Evolutionary conservation across 768 basidiomycete species (phyloP).

Genomic region (Tylopilus intermedius): DNA sequence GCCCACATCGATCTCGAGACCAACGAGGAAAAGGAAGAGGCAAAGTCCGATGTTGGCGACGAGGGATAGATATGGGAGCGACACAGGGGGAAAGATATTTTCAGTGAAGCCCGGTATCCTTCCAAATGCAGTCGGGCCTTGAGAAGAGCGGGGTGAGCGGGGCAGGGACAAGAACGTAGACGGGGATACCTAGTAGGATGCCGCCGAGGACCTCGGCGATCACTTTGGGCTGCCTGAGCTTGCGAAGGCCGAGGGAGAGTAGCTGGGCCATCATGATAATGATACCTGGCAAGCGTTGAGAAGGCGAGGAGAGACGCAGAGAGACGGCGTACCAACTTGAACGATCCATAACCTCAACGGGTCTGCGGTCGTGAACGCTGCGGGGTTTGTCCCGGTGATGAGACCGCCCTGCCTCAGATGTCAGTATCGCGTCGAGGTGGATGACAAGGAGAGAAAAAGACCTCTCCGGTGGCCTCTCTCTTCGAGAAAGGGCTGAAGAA

Average conservation of each 20-base stretch:
- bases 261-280: slow-evolving; percentile 79
- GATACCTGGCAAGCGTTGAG: slow-evolving; percentile 45
- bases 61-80: slow-evolving; percentile 74
- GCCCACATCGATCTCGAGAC: slow-evolving; percentile 79
- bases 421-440: background rate
- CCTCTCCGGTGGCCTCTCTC: slow-evolving; percentile 24
- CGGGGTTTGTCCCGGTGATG: slow-evolving; percentile 70
- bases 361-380: slow-evolving; percentile 56
- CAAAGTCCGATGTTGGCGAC: slow-evolving; percentile 86
- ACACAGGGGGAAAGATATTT: slow-evolving; percentile 73
- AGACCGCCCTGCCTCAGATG: slow-evolving; percentile 57
- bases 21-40: slow-evolving; percentile 89
- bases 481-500: background rate
- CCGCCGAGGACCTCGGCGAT: slow-evolving; percentile 85
- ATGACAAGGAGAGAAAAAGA: background rate
- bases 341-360: slow-evolving; percentile 76
- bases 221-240: slow-evolving; percentile 78
- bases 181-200: slow-evolving; percentile 67
- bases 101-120: slow-evolving; percentile 85
- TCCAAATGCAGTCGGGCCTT: slow-evolving; percentile 56
- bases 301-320: background rate
- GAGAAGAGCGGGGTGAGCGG: background rate
- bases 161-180: slow-evolving; percentile 31
- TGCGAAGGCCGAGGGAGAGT: slow-evolving; percentile 67
- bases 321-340: slow-evolving; percentile 56